These are phyloP conservation scores for Candida pseudofarinosa DNA, from an alignment of 805 yeast genomes.

Conservation along the genomic window DNA sequence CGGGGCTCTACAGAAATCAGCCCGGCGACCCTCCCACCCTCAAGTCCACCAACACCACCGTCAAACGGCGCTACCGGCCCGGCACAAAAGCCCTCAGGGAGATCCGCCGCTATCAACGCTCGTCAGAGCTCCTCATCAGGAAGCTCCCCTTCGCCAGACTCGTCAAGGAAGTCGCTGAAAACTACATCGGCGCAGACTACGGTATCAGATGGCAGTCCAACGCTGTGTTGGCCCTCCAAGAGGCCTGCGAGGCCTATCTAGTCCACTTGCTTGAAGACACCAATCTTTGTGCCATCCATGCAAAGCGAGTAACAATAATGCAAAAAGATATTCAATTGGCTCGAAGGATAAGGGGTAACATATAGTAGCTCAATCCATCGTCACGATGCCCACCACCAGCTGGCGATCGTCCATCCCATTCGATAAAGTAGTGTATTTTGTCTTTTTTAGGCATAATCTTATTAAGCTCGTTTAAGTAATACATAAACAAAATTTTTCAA, in stretches of 20 bases:
- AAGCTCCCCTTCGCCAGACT: slow-evolving; percentile 76
- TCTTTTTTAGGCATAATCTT: background rate
- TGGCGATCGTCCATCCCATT: background rate
- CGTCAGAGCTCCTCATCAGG: slow-evolving; percentile 63
- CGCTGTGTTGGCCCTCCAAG: slow-evolving; percentile 75
- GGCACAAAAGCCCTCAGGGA: slow-evolving; percentile 67
- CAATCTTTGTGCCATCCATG: slow-evolving; percentile 72
- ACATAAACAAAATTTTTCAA: background rate
- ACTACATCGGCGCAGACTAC: slow-evolving; percentile 48
- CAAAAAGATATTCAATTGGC: slow-evolving; percentile 79
- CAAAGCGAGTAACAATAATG: slow-evolving; percentile 81
- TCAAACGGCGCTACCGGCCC: slow-evolving; percentile 48
- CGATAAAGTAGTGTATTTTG: background rate
- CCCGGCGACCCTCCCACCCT: slow-evolving; percentile 51
- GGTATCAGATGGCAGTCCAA: slow-evolving; percentile 75
- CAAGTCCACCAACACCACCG: slow-evolving; percentile 14
- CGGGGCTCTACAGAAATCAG: slow-evolving; percentile 43
- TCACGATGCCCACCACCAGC: background rate
- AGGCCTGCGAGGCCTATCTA: slow-evolving; percentile 75
- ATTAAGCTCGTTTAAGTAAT: background rate
- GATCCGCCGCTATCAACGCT: slow-evolving; percentile 62
- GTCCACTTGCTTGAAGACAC: slow-evolving; percentile 75
- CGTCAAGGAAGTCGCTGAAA: slow-evolving; percentile 69
- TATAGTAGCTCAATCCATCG: background rate
- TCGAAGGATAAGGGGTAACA: slow-evolving; percentile 63